These are phyloP conservation scores for Zhuliangozyma blackwelliae DNA, from an alignment of 1,139 yeast genomes.

Conservation along the genomic window DNA sequence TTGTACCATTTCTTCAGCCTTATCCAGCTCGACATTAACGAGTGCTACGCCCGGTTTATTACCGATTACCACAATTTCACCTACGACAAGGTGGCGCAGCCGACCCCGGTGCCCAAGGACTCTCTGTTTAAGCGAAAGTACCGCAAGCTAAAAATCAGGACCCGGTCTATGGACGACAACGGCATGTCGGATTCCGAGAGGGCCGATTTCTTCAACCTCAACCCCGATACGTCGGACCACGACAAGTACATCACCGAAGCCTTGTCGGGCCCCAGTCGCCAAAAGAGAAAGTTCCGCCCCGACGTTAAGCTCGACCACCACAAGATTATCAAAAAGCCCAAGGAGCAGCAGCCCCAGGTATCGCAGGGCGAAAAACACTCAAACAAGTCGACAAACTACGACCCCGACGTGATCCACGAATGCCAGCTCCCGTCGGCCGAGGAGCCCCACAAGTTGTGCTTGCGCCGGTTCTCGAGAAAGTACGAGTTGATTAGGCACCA, in stretches of 20 bases:
- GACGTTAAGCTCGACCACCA: slow-evolving; percentile 11
- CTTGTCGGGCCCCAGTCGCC: slow-evolving; percentile 20
- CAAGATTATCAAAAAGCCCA: slow-evolving; percentile 11
- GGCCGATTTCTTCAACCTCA: slow-evolving; percentile 9
- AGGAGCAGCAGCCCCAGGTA: slow-evolving; percentile 20
- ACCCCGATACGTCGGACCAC: slow-evolving; percentile 20
- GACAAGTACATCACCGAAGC: slow-evolving; percentile 24
- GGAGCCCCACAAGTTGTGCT: slow-evolving; percentile 56
- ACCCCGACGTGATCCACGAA: slow-evolving; percentile 48
- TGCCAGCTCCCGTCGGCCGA: slow-evolving; percentile 47
- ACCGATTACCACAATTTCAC: slow-evolving; percentile 30
- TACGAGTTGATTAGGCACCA: slow-evolving; percentile 93
- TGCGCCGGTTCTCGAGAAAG: slow-evolving; percentile 85
- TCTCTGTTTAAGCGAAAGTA: no score
- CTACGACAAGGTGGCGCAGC: slow-evolving; percentile 16
- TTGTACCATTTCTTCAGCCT: slow-evolving; percentile 38
- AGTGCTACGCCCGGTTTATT: slow-evolving; percentile 35
- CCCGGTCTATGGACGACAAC: neutral
- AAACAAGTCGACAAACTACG: slow-evolving; percentile 41
- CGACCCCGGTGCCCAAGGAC: slow-evolving; percentile 4
- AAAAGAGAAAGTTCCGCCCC: slow-evolving; percentile 15
- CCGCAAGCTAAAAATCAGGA: no score
- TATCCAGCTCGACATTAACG: slow-evolving; percentile 38
- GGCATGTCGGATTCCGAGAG: slow-evolving; percentile 7
- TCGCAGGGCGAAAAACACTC: slow-evolving; percentile 26